Evolutionary conservation across 352 stramenopile species (phyloP).

Genomic region (Globisporangium carolinianum): DNA sequence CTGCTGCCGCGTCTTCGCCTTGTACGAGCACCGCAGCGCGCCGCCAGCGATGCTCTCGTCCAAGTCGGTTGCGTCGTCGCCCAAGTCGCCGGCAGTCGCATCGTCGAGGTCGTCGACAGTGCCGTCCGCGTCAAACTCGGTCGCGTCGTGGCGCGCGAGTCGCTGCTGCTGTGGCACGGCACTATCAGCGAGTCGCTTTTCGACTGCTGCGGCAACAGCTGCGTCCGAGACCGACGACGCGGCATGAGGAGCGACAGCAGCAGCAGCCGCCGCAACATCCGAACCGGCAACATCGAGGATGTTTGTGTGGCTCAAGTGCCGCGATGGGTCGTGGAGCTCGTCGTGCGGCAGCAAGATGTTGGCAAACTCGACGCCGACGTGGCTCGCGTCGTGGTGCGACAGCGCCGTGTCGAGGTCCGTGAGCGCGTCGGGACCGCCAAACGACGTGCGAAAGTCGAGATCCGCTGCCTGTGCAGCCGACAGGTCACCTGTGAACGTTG

Average conservation of each 20-base stretch:
- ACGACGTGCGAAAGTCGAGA: slow-evolving; percentile 72
- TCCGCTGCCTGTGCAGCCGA: slow-evolving; percentile 43
- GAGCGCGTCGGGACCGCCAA: slow-evolving; percentile 43
- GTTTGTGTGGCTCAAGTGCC: not conserved
- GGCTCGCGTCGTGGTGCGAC: slow-evolving; percentile 22
- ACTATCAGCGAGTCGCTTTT: too few species aligned
- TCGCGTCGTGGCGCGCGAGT: not conserved
- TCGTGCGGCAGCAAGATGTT: slow-evolving; percentile 66
- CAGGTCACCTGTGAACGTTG: slow-evolving; percentile 36
- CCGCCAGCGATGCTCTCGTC: slow-evolving; percentile 15
- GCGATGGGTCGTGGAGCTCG: slow-evolving; percentile 22
- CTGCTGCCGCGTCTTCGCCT: slow-evolving; percentile 59
- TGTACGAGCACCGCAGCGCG: slow-evolving; percentile 61
- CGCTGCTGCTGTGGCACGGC: not conserved
- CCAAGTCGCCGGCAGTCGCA: slow-evolving; percentile 11
- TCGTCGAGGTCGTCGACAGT: slow-evolving; percentile 3
- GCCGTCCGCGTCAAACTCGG: not conserved
- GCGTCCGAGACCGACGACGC: slow-evolving; percentile 13
- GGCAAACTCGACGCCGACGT: slow-evolving; percentile 60
- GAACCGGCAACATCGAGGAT: slow-evolving; percentile 13
- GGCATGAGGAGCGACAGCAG: not conserved
- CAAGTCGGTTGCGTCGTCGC: slow-evolving; percentile 15
- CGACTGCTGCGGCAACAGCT: not conserved
- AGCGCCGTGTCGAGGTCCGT: slow-evolving; percentile 53
- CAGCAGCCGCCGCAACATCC: slow-evolving; percentile 1